Percentiles rank a stretch among this genome's conserved stretches.
Conservation (phyloP, 495 filamentous ascomycete species). For the Daldinia vernicosa region DNA sequence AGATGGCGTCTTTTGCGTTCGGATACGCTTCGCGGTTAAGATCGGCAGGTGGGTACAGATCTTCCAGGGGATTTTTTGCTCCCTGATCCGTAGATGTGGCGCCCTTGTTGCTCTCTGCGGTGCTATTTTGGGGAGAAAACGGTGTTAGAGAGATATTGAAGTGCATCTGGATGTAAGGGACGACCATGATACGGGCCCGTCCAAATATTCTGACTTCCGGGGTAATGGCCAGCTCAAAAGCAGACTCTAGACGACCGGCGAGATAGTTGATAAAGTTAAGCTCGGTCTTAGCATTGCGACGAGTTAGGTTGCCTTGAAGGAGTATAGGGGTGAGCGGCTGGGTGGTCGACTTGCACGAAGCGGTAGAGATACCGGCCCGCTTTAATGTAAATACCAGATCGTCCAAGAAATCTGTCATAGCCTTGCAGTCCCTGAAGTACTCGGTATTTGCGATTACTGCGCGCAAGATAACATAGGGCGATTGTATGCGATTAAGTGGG, state of each 20-base stretch:
- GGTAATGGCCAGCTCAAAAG: constrained; percentile 53
- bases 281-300: constrained; percentile 40
- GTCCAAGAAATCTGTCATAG: constrained; percentile 34
- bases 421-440: constrained; percentile 36
- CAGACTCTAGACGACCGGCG: constrained; percentile 34
- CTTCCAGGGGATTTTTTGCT: constrained; percentile 31
- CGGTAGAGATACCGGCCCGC: constrained; percentile 41
- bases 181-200: constrained; percentile 39
- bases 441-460: constrained; percentile 41
- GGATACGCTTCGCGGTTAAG: constrained; percentile 36
- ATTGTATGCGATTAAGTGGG: constrained; percentile 53
- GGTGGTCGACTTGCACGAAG: constrained; percentile 28
- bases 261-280: constrained; percentile 43
- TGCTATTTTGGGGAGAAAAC: neutral
- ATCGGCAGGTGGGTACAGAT: constrained; percentile 41
- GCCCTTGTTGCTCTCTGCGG: neutral
- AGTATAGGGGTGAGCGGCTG: constrained; percentile 24
- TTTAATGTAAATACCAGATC: constrained; percentile 36
- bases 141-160: constrained; percentile 48
- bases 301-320: constrained; percentile 14
- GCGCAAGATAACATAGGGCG: constrained; percentile 44
- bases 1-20: constrained; percentile 36
- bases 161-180: constrained; percentile 42
- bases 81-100: constrained; percentile 15
- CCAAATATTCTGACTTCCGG: constrained; percentile 47